phyloP scores from a whole-genome alignment of 495 filamentous ascomycete genomes.

The Penicillium angulare region DNA sequence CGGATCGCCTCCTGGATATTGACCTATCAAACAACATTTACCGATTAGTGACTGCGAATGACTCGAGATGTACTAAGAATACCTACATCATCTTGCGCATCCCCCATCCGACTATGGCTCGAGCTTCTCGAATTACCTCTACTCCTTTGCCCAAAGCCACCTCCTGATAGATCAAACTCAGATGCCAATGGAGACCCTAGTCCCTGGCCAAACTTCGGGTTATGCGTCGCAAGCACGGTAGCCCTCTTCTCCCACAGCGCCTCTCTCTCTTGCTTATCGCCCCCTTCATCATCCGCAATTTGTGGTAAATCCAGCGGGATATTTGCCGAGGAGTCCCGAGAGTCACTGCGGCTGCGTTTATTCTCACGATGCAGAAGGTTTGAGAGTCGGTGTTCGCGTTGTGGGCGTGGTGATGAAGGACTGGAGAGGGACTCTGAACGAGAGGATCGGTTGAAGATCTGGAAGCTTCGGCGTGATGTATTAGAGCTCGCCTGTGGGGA shows the following conservation, averaged over 20 bases:
- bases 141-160: slow-evolving; percentile 6
- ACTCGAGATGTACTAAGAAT: neutral
- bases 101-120: slow-evolving; percentile 33
- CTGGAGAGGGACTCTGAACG: slow-evolving; percentile 38
- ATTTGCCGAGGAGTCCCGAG: slow-evolving; percentile 60
- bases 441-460: slow-evolving; percentile 45
- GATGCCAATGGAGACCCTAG: slow-evolving; percentile 18
- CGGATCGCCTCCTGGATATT: slow-evolving; percentile 96
- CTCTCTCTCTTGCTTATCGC: slow-evolving; percentile 51
- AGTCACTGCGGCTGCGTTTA: slow-evolving; percentile 52
- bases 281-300: slow-evolving; percentile 50
- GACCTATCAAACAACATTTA: slow-evolving; percentile 43
- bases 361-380: slow-evolving; percentile 64
- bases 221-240: slow-evolving; percentile 74
- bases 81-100: slow-evolving; percentile 45
- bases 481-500: slow-evolving; percentile 17
- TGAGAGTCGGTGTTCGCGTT: slow-evolving; percentile 57
- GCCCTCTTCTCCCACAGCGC: slow-evolving; percentile 84
- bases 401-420: slow-evolving; percentile 23
- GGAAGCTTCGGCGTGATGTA: slow-evolving; percentile 45
- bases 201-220: slow-evolving; percentile 40
- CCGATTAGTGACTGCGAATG: neutral
- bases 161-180: slow-evolving; percentile 12
- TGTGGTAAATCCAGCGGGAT: slow-evolving; percentile 78
- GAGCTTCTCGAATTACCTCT: slow-evolving; percentile 28